Percentiles rank a stretch among this genome's conserved stretches.
phyloP scores from a whole-genome alignment of 345 rosid genomes.

The Sonneratia alba region DNA sequence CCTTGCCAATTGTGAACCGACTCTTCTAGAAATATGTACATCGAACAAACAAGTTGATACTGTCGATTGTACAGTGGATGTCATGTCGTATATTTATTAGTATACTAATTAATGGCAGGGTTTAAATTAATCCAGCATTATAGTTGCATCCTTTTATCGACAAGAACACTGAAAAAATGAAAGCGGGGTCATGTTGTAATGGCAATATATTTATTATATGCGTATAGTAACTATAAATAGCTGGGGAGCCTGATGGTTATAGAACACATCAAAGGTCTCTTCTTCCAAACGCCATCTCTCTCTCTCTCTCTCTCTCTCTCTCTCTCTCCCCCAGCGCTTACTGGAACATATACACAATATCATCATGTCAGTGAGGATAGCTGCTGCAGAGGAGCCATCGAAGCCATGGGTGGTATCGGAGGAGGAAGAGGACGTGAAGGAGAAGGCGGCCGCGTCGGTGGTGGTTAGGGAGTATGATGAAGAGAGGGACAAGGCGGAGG shows the following conservation, averaged over 20 bases:
- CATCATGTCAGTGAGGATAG: conserved; percentile 28
- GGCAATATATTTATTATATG: no score
- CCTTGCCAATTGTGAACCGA: no score
- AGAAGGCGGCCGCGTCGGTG: conserved; percentile 1
- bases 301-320: background rate
- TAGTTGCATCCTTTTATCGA: no score
- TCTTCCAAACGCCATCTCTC: background rate
- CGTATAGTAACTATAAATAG: background rate
- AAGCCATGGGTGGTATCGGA: background rate
- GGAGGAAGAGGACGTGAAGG: background rate
- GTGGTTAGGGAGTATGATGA: conserved; percentile 57
- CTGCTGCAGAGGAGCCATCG: conserved; percentile 17
- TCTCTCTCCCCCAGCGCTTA: background rate
- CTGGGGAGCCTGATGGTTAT: background rate
- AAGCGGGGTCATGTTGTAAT: no score
- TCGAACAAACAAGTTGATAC: no score
- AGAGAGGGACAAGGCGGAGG: conserved; percentile 39
- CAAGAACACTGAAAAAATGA: no score
- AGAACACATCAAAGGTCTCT: background rate
- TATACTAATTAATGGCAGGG: no score
- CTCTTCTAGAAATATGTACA: no score
- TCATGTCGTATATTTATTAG: no score
- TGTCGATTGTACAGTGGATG: no score
- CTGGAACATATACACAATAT: background rate
- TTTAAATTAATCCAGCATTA: no score